Evolutionary conservation across 306 rosid species (phyloP).

Genomic region (Datisca glomerata): DNA sequence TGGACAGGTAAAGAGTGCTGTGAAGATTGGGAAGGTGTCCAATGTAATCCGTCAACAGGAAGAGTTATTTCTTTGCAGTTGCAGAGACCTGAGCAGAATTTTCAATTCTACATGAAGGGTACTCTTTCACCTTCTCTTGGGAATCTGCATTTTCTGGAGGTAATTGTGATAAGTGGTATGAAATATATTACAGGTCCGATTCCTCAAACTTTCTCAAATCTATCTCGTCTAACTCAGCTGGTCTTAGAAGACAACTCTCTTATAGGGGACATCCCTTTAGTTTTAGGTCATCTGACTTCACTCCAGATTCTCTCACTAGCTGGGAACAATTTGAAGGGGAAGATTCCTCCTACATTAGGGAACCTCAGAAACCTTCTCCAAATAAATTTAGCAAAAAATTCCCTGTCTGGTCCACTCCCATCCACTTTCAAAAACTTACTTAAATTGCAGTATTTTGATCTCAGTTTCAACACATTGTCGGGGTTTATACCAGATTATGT

Average conservation of each 20-base stretch:
- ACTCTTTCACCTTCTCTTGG: conserved; percentile 71
- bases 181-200: conserved; percentile 66
- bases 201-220: conserved; percentile 61
- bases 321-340: conserved; percentile 71
- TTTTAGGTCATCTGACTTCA: conserved; percentile 50
- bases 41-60: conserved; percentile 63
- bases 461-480: conserved; percentile 57
- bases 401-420: conserved; percentile 58
- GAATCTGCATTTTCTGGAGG: conserved; percentile 68
- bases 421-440: conserved; percentile 30
- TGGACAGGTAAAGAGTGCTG: conserved; percentile 84
- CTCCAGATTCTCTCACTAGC: conserved; percentile 58
- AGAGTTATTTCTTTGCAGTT: conserved; percentile 65
- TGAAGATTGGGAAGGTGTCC: conserved; percentile 90
- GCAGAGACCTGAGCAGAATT: conserved; percentile 48
- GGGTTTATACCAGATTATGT: conserved; percentile 51
- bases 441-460: conserved; percentile 62
- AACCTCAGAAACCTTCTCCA: conserved; percentile 42
- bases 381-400: conserved; percentile 58
- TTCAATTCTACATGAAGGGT: conserved; percentile 58
- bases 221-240: conserved; percentile 58
- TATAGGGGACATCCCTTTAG: conserved; percentile 62
- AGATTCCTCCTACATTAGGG: conserved; percentile 64
- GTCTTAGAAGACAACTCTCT: conserved; percentile 67
- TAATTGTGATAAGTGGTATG: conserved; percentile 64